A percentile compares a stretch with the other conserved stretches of the same genome.
Evolutionary conservation across 73 alveolate species (phyloP).

Genomic region (Effrenium voratum): DNA sequence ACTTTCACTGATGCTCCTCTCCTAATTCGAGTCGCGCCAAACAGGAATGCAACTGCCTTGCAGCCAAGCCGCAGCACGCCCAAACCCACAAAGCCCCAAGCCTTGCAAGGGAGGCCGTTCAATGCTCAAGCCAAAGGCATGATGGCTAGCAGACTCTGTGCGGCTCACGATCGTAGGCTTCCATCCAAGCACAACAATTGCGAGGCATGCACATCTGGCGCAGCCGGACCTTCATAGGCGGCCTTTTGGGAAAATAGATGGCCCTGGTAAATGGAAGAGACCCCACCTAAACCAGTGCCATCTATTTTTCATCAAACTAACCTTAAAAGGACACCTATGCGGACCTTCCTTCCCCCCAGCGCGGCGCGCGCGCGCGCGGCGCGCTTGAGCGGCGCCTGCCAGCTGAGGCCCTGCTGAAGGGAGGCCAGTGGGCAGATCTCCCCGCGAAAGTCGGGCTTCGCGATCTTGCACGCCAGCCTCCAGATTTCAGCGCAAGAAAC

Average conservation of each 20-base stretch:
- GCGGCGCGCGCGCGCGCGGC: too few species aligned
- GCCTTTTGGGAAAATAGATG: too few species aligned
- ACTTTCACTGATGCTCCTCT: too few species aligned
- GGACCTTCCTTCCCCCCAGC: too few species aligned
- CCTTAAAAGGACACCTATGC: too few species aligned
- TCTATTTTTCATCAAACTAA: too few species aligned
- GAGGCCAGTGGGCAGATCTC: conserved; percentile 59
- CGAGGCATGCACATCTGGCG: too few species aligned
- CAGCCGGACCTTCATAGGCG: too few species aligned
- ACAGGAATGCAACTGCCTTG: neutral
- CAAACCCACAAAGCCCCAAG: conserved; percentile 36
- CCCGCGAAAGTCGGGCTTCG: conserved; percentile 69
- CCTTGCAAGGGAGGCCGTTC: neutral
- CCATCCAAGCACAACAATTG: too few species aligned
- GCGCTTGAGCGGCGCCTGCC: conserved; percentile 69
- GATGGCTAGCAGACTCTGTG: neutral
- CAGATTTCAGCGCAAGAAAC: neutral
- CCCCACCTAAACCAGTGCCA: too few species aligned
- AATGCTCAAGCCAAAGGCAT: neutral
- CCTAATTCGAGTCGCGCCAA: too few species aligned
- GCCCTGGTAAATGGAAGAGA: too few species aligned
- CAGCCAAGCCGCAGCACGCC: conserved; percentile 9
- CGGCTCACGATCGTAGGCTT: neutral
- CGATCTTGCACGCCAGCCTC: conserved; percentile 83
- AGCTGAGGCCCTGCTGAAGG: neutral